phyloP scores from a whole-genome alignment of 306 rosid genomes.

The Quercus parvula region DNA sequence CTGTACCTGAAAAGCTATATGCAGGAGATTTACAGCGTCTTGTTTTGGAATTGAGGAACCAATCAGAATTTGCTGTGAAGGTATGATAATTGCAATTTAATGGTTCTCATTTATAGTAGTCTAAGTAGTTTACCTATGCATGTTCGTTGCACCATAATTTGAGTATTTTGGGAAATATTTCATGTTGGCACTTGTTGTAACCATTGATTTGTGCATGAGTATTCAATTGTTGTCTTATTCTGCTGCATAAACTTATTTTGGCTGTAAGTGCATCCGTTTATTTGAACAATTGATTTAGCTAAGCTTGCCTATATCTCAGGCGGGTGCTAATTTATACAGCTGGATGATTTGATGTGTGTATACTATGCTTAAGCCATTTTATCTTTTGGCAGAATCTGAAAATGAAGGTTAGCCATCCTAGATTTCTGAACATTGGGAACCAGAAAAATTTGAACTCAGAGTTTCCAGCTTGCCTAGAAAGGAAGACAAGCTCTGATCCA shows the following conservation, averaged over 20 bases:
- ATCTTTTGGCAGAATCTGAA: conserved; percentile 74
- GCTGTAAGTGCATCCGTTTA: background rate
- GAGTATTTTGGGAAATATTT: conserved; percentile 1
- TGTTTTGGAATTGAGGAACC: conserved; percentile 81
- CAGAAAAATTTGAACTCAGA: conserved; percentile 50
- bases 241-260: conserved; percentile 10
- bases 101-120: background rate
- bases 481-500: conserved; percentile 36
- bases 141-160: background rate
- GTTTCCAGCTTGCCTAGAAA: conserved; percentile 77
- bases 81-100: conserved; percentile 37
- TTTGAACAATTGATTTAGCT: conserved; percentile 8
- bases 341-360: conserved; percentile 24
- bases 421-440: conserved; percentile 70
- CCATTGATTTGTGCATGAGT: background rate
- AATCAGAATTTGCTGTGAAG: conserved; percentile 73
- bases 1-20: conserved; percentile 66
- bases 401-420: conserved; percentile 87
- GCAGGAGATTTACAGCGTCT: conserved; percentile 76
- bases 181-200: background rate
- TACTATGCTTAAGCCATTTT: conserved; percentile 16
- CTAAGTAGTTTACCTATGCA: background rate
- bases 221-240: conserved; percentile 5
- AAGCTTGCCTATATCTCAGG: conserved; percentile 13
- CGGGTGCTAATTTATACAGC: conserved; percentile 16